Evolutionary conservation across 139 green algal species (phyloP), one percentile per base, ranked within the genome.

Genomic region (Chlamydomonas sphaeroides): DNA sequence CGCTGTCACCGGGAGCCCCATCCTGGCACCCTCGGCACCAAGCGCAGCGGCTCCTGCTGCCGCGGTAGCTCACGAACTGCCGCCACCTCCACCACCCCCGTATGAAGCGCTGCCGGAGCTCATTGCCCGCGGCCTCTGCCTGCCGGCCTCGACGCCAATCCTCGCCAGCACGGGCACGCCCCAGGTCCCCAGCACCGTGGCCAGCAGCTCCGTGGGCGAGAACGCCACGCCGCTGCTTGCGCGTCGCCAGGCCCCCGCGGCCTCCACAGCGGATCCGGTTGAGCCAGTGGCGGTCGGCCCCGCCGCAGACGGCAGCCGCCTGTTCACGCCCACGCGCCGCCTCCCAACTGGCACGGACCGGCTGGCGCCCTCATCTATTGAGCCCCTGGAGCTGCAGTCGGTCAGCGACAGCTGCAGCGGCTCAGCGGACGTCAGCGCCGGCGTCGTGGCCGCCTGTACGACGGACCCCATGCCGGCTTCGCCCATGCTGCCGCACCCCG

Each of bases 91-190:
- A 33, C 73, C 73, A 20, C 61, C 74, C 3, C 18, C 75, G 1
- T 82, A 82, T 21, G 75, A 82, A 32, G 75, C 49, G 11, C 45
- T 82, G 42, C 62, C 75, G 0, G 75, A 82, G 5, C 41, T 82
- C 23, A 82, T 82, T 7, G 62, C 75, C 6, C 42, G 62, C 21
- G 75, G 75, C 3, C 41, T 82, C 42, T 82, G 75, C 63, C 45
- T 82, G 11, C 65, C 75, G 2, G 75, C 59, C 0, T 61, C 57
- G 14, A 35, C 56, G 0, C 28, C 72, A 4, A 11, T 30, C 53
- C 20, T 30, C 53, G 28, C n/a, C 45, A 53, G 45, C 45, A 21
- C 14, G 11, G 45, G 3, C 51, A 67, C n/a, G 70, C 8, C 26
- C 39, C 36, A 8, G 33, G 51, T 26, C 28, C 23, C 18, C 71